Percentiles rank a stretch among this genome's conserved stretches.
These are phyloP conservation scores for Stagonosporopsis cucurbitacearum DNA, from an alignment of 2,329 filamentous ascomycete genomes.

Conservation along the genomic window DNA sequence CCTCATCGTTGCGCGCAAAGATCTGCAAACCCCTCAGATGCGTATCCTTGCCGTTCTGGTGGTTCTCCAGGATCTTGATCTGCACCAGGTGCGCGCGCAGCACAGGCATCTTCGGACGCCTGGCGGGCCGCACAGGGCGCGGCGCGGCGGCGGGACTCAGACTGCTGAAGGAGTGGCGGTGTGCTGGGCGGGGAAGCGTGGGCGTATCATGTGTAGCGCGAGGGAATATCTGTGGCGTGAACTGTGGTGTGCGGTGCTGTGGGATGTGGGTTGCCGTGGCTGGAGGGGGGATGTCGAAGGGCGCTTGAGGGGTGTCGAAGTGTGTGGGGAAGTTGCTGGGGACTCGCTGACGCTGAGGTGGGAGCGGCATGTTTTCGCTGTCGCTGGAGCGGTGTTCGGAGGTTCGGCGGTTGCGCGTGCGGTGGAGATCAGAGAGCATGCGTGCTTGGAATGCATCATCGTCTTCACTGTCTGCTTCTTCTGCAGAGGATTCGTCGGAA, in stretches of 20 bases:
- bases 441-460: slow-evolving; percentile 21
- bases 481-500: slow-evolving; percentile 26
- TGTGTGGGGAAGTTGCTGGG: slow-evolving; percentile 14
- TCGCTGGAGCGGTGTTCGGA: slow-evolving; percentile 8
- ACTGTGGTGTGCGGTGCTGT: slow-evolving; percentile 8
- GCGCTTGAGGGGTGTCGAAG: slow-evolving; percentile 1
- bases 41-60: slow-evolving; percentile 99
- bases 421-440: slow-evolving; percentile 3
- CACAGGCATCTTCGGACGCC: slow-evolving; percentile 71
- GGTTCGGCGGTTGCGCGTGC: slow-evolving; percentile 16
- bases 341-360: slow-evolving; percentile 14
- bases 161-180: slow-evolving; percentile 29
- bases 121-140: slow-evolving; percentile 24
- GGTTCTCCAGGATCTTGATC: slow-evolving; percentile 90
- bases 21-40: slow-evolving; percentile 93
- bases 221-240: slow-evolving; percentile 6
- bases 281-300: slow-evolving; percentile 6
- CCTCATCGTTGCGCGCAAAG: slow-evolving; percentile 61
- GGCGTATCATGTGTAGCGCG: slow-evolving; percentile 14
- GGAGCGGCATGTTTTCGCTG: slow-evolving; percentile 15
- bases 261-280: background rate
- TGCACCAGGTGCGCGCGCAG: slow-evolving; percentile 89
- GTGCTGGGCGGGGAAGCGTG: slow-evolving; percentile 18
- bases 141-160: slow-evolving; percentile 22
- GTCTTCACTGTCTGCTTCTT: slow-evolving; percentile 28